Evolutionary conservation across 768 basidiomycete species (phyloP), one percentile per base, ranked within the genome.

Genomic region (Suillus bovinus): DNA sequence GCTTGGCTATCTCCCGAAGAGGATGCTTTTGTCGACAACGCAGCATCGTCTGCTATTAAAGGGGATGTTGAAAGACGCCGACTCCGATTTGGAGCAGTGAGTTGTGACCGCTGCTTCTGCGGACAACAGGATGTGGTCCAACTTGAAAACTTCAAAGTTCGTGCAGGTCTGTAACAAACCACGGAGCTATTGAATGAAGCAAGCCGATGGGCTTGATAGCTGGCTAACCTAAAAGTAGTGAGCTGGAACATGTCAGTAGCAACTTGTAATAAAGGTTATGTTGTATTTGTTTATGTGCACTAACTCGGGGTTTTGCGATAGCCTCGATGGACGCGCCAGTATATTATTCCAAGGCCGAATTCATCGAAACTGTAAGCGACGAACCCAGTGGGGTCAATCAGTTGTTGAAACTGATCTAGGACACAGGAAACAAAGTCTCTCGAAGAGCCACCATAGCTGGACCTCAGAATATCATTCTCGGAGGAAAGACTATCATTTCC

Each of bases 371-470:
- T 61, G 93, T 93, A 73, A 61, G 82, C 46, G 54, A n/a, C 11
- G 34, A 39, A 41, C 41, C 55, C 58, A 16, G 57, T 27, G 14
- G 24, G 38, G 9, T 54, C 58, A 17, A 60, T 24, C 29, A 41
- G 42, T 31, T 34, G 57, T 56, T 55, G 60, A 70, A 62, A 46
- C 24, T 33, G 50, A 49, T 36, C 63, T 74, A 95, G 93, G 94
- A 96, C 72, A 96, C 94, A 64, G 94, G 93, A 50, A 96, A 99
- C 81, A 96, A 96, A 76, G 96, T 98, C 49, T 96, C 93, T 44
- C 86, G 94, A 61, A 86, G 91, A 64, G 94, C 94, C 20, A 90
- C 88, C 31, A 97, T 98, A 70, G 87, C 90, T 61, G 96, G 96
- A 1, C 91, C 94, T 13, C 91, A 95, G 75, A 98, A 97, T 74